A percentile compares a stretch with the other conserved stretches of the same genome.
Conservation (phyloP, 2,329 filamentous ascomycete species). For the Cladophialophora bantiana region DNA sequence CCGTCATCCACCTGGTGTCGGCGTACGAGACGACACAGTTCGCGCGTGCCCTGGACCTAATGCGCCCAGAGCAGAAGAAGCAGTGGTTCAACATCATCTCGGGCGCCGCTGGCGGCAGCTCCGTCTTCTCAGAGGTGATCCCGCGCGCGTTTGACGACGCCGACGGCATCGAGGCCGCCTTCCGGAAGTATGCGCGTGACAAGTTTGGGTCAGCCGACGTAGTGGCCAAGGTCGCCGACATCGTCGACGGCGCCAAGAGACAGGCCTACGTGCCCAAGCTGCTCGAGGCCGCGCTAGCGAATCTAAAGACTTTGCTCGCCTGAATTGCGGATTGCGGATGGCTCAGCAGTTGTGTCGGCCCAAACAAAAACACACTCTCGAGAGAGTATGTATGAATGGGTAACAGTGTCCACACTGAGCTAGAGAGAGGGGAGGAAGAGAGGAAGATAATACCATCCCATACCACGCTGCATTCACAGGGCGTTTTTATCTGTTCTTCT, state of each 20-base stretch:
- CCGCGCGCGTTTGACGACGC: slow-evolving; percentile 34
- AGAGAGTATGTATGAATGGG: too few species aligned
- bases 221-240: neutral
- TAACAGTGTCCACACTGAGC: too few species aligned
- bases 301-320: slow-evolving; percentile 20
- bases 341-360: too few species aligned
- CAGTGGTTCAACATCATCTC: slow-evolving; percentile 40
- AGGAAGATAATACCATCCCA: too few species aligned
- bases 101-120: slow-evolving; percentile 39
- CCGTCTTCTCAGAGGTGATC: slow-evolving; percentile 40
- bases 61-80: slow-evolving; percentile 35
- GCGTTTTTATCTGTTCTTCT: too few species aligned
- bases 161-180: slow-evolving; percentile 35
- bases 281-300: slow-evolving; percentile 29
- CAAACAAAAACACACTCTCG: too few species aligned
- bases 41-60: slow-evolving; percentile 37
- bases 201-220: slow-evolving; percentile 24
- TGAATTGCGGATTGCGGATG: neutral
- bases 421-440: too few species aligned
- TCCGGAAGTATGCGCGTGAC: slow-evolving; percentile 38
- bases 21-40: slow-evolving; percentile 39
- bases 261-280: slow-evolving; percentile 34
- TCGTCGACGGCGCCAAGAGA: slow-evolving; percentile 31
- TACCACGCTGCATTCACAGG: too few species aligned
- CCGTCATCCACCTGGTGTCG: slow-evolving; percentile 36